Conservation (phyloP, 768 basidiomycete species). For the Tephrocybe sp. region DNA sequence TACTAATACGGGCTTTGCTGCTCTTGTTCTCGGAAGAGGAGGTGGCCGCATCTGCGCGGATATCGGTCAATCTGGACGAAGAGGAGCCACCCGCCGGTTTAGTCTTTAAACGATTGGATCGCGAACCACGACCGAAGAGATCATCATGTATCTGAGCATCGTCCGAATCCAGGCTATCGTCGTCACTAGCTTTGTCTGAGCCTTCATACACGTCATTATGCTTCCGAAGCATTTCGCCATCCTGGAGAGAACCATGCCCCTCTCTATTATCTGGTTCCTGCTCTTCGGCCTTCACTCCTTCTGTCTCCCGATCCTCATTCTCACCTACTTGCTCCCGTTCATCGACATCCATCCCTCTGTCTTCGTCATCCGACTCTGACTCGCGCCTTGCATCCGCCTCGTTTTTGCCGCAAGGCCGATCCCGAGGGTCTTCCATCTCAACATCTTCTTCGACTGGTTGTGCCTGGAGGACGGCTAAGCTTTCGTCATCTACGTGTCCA, state of each 20-base stretch:
- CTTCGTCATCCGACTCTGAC: background rate
- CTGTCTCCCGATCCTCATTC: background rate
- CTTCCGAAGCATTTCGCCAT: too few relatives aligned
- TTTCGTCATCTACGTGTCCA: background rate
- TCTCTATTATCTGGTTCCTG: background rate
- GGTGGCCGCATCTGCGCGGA: too few relatives aligned
- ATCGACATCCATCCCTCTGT: background rate
- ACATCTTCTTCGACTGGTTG: background rate
- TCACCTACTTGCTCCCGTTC: background rate
- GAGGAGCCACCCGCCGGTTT: too few relatives aligned
- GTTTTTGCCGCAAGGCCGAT: background rate
- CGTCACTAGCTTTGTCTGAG: too few relatives aligned
- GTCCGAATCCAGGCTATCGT: constrained; percentile 15
- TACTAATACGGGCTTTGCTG: too few relatives aligned
- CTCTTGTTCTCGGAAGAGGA: too few relatives aligned
- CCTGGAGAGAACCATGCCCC: too few relatives aligned
- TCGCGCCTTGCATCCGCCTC: background rate
- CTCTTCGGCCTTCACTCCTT: too few relatives aligned
- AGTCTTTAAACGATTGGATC: too few relatives aligned
- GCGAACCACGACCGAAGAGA: background rate
- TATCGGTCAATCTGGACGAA: too few relatives aligned
- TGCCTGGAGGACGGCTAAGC: background rate
- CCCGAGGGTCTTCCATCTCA: background rate
- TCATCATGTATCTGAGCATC: constrained; percentile 12
- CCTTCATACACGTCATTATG: too few relatives aligned